Evolutionary conservation across 345 rosid species (phyloP).

Genomic region (Luvunga scandens): DNA sequence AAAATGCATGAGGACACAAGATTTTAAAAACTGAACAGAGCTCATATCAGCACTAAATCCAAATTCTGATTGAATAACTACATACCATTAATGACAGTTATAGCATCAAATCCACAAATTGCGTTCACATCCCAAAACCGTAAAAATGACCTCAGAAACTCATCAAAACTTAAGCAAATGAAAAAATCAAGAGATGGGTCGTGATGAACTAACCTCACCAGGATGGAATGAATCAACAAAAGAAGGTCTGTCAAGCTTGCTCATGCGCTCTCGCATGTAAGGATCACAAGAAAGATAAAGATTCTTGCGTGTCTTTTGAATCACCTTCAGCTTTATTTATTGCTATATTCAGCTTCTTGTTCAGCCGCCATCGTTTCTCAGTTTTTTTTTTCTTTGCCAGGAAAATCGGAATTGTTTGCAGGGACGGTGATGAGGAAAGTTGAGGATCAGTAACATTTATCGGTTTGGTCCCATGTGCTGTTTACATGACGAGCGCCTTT

Average conservation of each 20-base stretch:
- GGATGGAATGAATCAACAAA: conserved; percentile 22
- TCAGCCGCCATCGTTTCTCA: conserved; percentile 6
- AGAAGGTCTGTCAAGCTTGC: conserved; percentile 15
- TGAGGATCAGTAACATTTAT: too few species aligned
- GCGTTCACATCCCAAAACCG: not conserved
- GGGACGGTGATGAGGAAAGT: too few species aligned
- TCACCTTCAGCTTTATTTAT: conserved; percentile 39
- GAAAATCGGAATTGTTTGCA: too few species aligned
- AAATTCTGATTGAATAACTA: too few species aligned
- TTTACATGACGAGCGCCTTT: too few species aligned
- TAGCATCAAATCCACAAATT: not conserved
- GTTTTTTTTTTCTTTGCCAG: not conserved
- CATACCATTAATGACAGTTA: too few species aligned
- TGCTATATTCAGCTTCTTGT: conserved; percentile 29
- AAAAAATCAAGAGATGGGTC: not conserved
- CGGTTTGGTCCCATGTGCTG: too few species aligned
- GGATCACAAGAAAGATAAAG: conserved; percentile 59
- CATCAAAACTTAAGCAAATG: not conserved
- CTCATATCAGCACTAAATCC: too few species aligned
- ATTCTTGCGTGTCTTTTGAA: conserved; percentile 37
- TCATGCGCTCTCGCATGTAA: conserved; percentile 44
- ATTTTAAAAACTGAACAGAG: too few species aligned
- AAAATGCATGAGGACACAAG: too few species aligned
- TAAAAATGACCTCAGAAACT: not conserved
- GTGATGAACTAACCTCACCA: conserved; percentile 14